Evolutionary conservation across 495 filamentous ascomycete species (phyloP), one percentile per base, ranked within the genome.

Genomic region (Friedmanniomyces simplex): DNA sequence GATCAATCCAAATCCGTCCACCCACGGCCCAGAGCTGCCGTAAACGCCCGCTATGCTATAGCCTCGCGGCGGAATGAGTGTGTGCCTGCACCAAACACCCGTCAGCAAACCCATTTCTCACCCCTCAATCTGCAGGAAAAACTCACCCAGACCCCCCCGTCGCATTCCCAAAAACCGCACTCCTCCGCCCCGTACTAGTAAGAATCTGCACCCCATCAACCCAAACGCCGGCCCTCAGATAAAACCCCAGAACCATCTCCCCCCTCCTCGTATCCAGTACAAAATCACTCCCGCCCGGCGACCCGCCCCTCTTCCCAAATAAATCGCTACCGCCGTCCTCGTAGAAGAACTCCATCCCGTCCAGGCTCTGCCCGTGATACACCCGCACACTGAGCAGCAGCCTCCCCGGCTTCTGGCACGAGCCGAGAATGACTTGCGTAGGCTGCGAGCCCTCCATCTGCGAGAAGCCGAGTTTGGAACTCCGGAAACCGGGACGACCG

Each of bases 331-430:
- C 86, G 25, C 76, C 76, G 69, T 97, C 91, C 59, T 96, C 93
- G 65, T 96, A 98, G 58, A 85, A 78, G 67, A 98, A 96, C 66
- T 96, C 93, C 12, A 98, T 62, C 0, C 93, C 93, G 67, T 95
- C 88, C 49, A 97, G 59, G 7, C 87, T 84, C 57, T 73, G 71
- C 0, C 87, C 89, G 63, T 91, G 85, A 61, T 89, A 95, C 7
- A 96, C 73, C 41, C 81, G 79, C 49, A 96, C 79, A 8, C 79
- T 79, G 0, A 79, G 84, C 58, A 96, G 73, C 32, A 96, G 77
- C 60, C 90, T 85, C 13, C 81, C 86, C 43, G 84, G 81, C 21
- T 79, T 76, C 20, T 79, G 74, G 13, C 82, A 77, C 62, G 82
- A 86, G 26, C 86, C 79, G 30, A 96, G 79, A 20, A 96, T 71